phyloP scores from a whole-genome alignment of 2,329 filamentous ascomycete genomes.

The Aureobasidium sp. region DNA sequence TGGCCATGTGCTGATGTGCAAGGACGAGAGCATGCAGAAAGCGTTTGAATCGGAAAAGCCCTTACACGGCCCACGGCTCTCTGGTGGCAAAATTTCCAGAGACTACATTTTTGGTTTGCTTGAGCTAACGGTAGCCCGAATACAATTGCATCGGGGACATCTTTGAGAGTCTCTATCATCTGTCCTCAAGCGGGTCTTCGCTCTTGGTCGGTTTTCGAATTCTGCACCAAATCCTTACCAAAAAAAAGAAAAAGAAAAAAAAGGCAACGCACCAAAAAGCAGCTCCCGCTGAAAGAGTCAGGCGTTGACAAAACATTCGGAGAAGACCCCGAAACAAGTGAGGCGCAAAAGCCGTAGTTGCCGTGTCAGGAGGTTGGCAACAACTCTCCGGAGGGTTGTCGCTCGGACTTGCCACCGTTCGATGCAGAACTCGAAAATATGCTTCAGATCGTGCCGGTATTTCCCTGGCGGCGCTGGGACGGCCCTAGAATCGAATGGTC shows the following conservation, averaged over 20 bases:
- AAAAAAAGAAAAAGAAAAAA: too few species aligned
- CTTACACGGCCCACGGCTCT: background rate
- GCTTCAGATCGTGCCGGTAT: background rate
- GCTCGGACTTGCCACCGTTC: background rate
- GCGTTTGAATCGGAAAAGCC: background rate
- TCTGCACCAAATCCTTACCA: too few species aligned
- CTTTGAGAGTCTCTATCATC: background rate
- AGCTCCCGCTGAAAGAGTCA: too few species aligned
- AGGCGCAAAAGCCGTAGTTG: too few species aligned
- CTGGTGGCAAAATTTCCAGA: background rate
- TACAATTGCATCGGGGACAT: background rate
- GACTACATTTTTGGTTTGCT: background rate
- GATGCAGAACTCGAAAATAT: background rate
- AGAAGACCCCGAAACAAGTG: too few species aligned
- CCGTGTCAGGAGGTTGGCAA: too few species aligned
- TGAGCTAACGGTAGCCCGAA: background rate
- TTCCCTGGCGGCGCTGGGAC: background rate
- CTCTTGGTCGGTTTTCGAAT: too few species aligned
- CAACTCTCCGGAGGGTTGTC: background rate
- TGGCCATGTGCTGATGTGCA: conserved; percentile 3
- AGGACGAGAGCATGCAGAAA: background rate
- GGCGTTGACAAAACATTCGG: too few species aligned
- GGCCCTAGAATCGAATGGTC: background rate
- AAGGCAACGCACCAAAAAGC: too few species aligned
- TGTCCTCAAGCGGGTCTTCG: background rate